These are phyloP conservation scores for Phytophthora pinifolia DNA, from an alignment of 352 stramenopile genomes.

Conservation along the genomic window DNA sequence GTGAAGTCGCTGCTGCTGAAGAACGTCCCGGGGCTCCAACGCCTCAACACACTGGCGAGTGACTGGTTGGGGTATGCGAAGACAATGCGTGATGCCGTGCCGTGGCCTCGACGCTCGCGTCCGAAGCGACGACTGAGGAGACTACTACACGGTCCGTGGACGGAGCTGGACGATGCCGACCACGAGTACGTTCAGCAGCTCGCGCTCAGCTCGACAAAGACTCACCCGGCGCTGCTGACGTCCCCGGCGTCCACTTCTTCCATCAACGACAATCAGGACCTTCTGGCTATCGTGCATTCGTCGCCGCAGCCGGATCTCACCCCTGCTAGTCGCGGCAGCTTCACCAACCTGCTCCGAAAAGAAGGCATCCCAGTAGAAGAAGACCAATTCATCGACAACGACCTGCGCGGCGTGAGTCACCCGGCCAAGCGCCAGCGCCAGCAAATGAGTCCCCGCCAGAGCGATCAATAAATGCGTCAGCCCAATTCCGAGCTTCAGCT, in stretches of 20 bases:
- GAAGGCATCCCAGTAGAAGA: slow-evolving; percentile 53
- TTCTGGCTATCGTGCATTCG: slow-evolving; percentile 11
- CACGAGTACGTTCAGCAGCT: slow-evolving; percentile 49
- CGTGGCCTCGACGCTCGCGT: slow-evolving; percentile 18
- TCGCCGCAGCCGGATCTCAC: slow-evolving; percentile 36
- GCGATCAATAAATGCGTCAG: slow-evolving; percentile 6
- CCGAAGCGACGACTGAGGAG: slow-evolving; percentile 27
- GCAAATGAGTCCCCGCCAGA: background rate
- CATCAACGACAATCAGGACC: slow-evolving; percentile 1
- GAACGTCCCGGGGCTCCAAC: slow-evolving; percentile 41
- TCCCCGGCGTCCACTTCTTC: slow-evolving; percentile 1
- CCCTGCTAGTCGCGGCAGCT: slow-evolving; percentile 40
- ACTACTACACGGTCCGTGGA: slow-evolving; percentile 35
- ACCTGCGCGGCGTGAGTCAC: slow-evolving; percentile 39
- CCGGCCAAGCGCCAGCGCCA: slow-evolving; percentile 9
- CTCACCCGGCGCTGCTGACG: slow-evolving; percentile 19
- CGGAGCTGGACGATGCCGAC: slow-evolving; percentile 45
- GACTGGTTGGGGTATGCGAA: slow-evolving; percentile 38
- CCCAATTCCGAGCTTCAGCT: slow-evolving; percentile 10
- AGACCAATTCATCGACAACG: slow-evolving; percentile 36
- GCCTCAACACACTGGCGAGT: slow-evolving; percentile 28
- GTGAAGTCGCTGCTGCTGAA: slow-evolving; percentile 40
- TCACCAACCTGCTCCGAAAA: slow-evolving; percentile 43
- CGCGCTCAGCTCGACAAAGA: slow-evolving; percentile 13
- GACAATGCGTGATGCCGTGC: slow-evolving; percentile 10